Conservation (phyloP, 2,329 filamentous ascomycete genomes). For the Leptographium radiaticola region DNA sequence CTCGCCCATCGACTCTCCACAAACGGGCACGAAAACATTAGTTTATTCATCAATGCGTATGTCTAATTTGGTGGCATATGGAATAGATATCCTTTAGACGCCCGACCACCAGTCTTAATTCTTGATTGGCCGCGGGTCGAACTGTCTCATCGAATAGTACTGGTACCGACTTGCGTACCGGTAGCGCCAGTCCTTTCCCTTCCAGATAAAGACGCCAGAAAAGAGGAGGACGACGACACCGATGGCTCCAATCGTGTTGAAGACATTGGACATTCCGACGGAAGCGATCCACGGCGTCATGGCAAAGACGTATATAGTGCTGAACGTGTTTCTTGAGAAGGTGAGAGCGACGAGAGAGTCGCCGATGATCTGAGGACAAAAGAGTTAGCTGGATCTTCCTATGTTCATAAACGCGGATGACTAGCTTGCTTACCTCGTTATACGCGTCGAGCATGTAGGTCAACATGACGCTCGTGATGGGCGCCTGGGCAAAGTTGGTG, state of each 20-base stretch:
- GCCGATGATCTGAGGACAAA: constrained; percentile 1
- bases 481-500: constrained; percentile 2
- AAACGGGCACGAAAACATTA: too few relatives aligned
- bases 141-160: constrained; percentile 3
- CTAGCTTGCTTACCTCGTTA: not conserved
- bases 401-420: not conserved
- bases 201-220: constrained; percentile 7
- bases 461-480: not conserved
- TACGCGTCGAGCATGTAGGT: constrained; percentile 6
- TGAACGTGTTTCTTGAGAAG: constrained; percentile 3
- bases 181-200: constrained; percentile 6
- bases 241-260: constrained; percentile 8
- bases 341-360: constrained; percentile 3
- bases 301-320: constrained; percentile 3
- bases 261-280: constrained; percentile 8
- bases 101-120: not conserved
- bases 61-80: too few relatives aligned
- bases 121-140: constrained; percentile 6
- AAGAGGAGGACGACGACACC: constrained; percentile 4
- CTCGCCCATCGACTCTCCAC: too few relatives aligned
- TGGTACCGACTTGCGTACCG: not conserved
- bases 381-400: not conserved
- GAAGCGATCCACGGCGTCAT: constrained; percentile 2
- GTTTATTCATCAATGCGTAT: too few relatives aligned
- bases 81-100: too few relatives aligned